These are phyloP conservation scores for Barnettozyma pratensis DNA, from an alignment of 805 yeast species.

Conservation along the genomic window DNA sequence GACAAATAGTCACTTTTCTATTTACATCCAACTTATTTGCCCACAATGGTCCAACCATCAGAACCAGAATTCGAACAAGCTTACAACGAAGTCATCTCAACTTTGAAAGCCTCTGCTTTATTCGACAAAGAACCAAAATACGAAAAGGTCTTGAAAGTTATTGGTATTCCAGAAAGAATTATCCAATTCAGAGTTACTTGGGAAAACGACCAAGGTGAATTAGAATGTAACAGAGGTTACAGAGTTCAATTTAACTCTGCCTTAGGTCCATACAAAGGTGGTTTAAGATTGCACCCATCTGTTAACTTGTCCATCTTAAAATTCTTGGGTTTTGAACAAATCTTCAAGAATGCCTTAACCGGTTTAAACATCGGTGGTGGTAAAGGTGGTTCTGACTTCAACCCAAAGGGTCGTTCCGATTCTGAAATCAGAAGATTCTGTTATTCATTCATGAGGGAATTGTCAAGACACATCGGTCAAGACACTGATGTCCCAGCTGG, in stretches of 20 bases:
- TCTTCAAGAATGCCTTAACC: slow-evolving; percentile 96
- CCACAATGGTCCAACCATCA: slow-evolving; percentile 68
- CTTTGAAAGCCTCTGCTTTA: slow-evolving; percentile 86
- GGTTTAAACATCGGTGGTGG: slow-evolving; percentile 99
- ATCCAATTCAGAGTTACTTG: slow-evolving; percentile 96
- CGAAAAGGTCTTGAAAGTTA: slow-evolving; percentile 81
- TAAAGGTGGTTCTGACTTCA: slow-evolving; percentile 98
- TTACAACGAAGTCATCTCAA: slow-evolving; percentile 83
- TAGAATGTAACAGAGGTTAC: slow-evolving; percentile 95
- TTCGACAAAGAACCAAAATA: slow-evolving; percentile 88
- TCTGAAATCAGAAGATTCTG: slow-evolving; percentile 96
- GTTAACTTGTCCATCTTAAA: slow-evolving; percentile 93
- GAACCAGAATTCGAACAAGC: slow-evolving; percentile 99
- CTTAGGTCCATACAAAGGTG: slow-evolving; percentile 98
- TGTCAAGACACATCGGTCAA: slow-evolving; percentile 93
- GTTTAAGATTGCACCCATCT: slow-evolving; percentile 95
- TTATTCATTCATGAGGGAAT: slow-evolving; percentile 91
- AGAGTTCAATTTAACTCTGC: slow-evolving; percentile 98
- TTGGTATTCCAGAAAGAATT: slow-evolving; percentile 92
- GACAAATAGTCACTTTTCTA: background rate
- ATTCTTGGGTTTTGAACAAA: slow-evolving; percentile 97
- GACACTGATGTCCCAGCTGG: slow-evolving; percentile 99
- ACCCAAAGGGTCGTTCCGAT: slow-evolving; percentile 93
- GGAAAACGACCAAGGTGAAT: slow-evolving; percentile 92
- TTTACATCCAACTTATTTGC: background rate